Evolutionary conservation across 768 basidiomycete genomes (phyloP).

Genomic region (Leccinellum albellum): DNA sequence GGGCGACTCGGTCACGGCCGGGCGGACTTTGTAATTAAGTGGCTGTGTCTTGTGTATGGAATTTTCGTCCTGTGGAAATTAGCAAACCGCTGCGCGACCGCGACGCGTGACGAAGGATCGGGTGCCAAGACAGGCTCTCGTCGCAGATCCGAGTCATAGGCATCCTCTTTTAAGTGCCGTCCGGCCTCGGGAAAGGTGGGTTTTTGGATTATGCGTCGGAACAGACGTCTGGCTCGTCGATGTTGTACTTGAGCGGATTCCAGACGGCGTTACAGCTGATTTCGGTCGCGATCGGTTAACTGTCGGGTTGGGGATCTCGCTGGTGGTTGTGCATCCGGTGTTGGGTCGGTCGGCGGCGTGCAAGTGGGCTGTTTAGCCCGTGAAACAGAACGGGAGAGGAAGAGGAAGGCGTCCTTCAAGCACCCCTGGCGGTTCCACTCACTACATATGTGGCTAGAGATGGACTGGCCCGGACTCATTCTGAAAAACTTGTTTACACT

Average conservation of each 20-base stretch:
- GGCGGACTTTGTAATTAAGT: too few relatives aligned
- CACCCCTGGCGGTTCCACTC: background rate
- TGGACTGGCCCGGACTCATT: background rate
- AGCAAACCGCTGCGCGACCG: too few relatives aligned
- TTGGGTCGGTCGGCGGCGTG: slow-evolving; percentile 53
- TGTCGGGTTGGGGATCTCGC: slow-evolving; percentile 70
- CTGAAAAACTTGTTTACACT: background rate
- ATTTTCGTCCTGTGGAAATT: too few relatives aligned
- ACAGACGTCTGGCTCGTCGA: slow-evolving; percentile 47
- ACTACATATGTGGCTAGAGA: background rate
- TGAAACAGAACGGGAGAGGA: slow-evolving; percentile 18
- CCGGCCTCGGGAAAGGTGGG: slow-evolving; percentile 76
- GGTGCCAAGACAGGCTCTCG: background rate
- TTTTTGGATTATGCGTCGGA: slow-evolving; percentile 66
- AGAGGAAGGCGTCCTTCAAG: background rate
- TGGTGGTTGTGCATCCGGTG: slow-evolving; percentile 63
- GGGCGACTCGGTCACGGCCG: too few relatives aligned
- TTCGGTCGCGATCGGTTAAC: slow-evolving; percentile 72
- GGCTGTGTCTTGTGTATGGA: too few relatives aligned
- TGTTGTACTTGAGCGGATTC: slow-evolving; percentile 67
- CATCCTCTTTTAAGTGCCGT: slow-evolving; percentile 82
- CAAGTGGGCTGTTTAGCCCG: slow-evolving; percentile 62
- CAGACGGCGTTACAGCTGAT: slow-evolving; percentile 73
- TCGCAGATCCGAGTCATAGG: slow-evolving; percentile 63
- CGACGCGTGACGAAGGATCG: too few relatives aligned